Conservation (phyloP, 768 basidiomycete genomes). For the Hypholoma fasciculare region DNA sequence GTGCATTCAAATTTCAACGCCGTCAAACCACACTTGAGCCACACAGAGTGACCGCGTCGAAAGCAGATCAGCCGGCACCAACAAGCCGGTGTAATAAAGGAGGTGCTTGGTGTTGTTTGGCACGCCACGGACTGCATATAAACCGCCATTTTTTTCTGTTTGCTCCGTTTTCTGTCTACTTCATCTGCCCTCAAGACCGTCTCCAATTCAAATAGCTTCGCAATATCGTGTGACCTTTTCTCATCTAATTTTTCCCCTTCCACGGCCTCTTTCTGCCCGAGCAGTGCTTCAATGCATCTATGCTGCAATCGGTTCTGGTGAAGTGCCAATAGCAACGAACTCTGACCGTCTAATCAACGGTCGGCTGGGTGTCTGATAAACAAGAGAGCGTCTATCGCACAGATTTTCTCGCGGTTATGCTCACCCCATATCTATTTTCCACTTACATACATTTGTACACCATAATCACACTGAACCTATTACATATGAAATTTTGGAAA, state of each 20-base stretch:
- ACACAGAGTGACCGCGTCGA: no score
- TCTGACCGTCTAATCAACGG: conserved; percentile 55
- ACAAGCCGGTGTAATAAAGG: background rate
- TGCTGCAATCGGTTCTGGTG: conserved; percentile 82
- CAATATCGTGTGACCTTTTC: conserved; percentile 5
- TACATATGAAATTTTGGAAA: no score
- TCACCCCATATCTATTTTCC: conserved; percentile 26
- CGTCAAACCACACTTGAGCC: no score
- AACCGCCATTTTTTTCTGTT: background rate
- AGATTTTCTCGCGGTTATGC: conserved; percentile 31
- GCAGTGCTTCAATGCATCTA: conserved; percentile 57
- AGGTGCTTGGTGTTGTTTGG: conserved; percentile 14
- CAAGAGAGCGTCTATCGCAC: conserved; percentile 32
- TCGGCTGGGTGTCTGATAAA: conserved; percentile 45
- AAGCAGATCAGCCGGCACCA: background rate
- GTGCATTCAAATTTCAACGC: no score
- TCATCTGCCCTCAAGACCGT: background rate
- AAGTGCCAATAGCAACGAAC: conserved; percentile 60
- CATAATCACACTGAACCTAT: background rate
- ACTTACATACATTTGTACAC: background rate
- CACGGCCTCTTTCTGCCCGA: conserved; percentile 77
- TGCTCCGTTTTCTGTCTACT: background rate
- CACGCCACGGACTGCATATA: background rate
- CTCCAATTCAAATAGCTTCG: background rate
- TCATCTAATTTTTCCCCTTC: conserved; percentile 1